Conservation (phyloP, 2,329 filamentous ascomycete genomes). For the Ophiostoma quercus region DNA sequence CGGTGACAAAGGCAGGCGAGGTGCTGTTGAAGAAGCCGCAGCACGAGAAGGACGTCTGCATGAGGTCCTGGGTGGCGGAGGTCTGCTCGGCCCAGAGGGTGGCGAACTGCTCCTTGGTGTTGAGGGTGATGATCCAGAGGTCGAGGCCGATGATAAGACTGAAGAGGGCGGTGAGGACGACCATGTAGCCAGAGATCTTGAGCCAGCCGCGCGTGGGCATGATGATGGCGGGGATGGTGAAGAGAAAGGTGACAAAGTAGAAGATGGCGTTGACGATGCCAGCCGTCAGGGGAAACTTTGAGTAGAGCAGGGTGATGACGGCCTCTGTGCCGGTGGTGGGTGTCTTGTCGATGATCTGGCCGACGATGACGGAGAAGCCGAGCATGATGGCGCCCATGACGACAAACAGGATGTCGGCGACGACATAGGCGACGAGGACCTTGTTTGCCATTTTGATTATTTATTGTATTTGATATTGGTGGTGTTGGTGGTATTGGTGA, state of each 20-base stretch:
- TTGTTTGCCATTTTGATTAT: slow-evolving; percentile 47
- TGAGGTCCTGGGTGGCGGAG: slow-evolving; percentile 55
- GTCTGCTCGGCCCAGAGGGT: slow-evolving; percentile 57
- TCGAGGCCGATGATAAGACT: slow-evolving; percentile 61
- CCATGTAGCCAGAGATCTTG: slow-evolving; percentile 61
- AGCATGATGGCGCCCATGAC: slow-evolving; percentile 50
- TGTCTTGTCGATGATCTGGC: slow-evolving; percentile 41
- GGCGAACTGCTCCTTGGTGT: slow-evolving; percentile 57
- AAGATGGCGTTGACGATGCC: slow-evolving; percentile 68
- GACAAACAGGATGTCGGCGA: slow-evolving; percentile 48
- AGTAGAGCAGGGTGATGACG: slow-evolving; percentile 49
- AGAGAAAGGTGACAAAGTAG: slow-evolving; percentile 63
- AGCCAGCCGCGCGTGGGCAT: slow-evolving; percentile 64
- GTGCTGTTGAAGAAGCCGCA: slow-evolving; percentile 74
- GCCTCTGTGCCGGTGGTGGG: slow-evolving; percentile 45
- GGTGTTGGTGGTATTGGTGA: background rate
- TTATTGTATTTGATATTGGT: background rate
- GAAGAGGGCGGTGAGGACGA: slow-evolving; percentile 58
- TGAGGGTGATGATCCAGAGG: slow-evolving; percentile 69
- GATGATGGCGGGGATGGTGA: slow-evolving; percentile 66
- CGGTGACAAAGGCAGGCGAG: slow-evolving; percentile 64
- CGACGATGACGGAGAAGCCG: slow-evolving; percentile 51
- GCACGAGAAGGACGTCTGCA: slow-evolving; percentile 71
- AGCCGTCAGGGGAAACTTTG: slow-evolving; percentile 52
- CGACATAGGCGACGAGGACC: slow-evolving; percentile 47